phyloP scores from a whole-genome alignment of 2,329 filamentous ascomycete species.

The Curvularia hawaiiensis region DNA sequence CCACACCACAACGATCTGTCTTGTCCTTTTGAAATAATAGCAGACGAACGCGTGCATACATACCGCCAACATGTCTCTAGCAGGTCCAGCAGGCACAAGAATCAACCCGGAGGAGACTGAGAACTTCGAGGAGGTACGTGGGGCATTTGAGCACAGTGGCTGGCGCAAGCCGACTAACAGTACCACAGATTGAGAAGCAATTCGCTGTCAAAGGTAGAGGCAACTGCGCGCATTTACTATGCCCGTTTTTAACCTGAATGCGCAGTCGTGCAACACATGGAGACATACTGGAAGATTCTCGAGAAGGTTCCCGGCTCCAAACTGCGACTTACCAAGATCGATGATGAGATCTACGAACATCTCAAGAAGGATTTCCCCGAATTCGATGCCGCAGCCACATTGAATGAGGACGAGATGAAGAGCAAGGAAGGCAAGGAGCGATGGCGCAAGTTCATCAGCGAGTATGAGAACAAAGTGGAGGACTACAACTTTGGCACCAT shows the following conservation, averaged over 20 bases:
- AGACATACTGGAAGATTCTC: conserved; percentile 96
- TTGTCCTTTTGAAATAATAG: background rate
- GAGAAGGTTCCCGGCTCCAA: conserved; percentile 88
- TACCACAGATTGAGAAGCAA: conserved; percentile 89
- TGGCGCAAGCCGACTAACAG: conserved; percentile 28
- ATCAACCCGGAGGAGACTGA: conserved; percentile 64
- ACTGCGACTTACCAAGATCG: conserved; percentile 88
- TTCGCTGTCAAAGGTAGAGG: conserved; percentile 88
- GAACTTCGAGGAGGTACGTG: conserved; percentile 71
- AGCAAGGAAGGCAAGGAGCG: conserved; percentile 91
- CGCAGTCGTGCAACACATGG: conserved; percentile 87
- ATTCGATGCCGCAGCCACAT: conserved; percentile 78
- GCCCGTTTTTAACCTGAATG: conserved; percentile 23
- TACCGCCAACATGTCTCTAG: conserved; percentile 25
- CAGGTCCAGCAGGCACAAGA: conserved; percentile 30
- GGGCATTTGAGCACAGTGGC: conserved; percentile 1
- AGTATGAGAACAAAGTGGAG: conserved; percentile 91
- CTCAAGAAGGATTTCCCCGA: conserved; percentile 89
- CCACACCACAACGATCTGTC: background rate
- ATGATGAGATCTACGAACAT: conserved; percentile 93
- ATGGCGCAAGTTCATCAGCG: conserved; percentile 94
- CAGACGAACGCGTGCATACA: background rate
- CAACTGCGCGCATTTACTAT: background rate
- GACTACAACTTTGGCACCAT: conserved; percentile 99
- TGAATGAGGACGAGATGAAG: conserved; percentile 96